phyloP scores from a whole-genome alignment of 2,329 filamentous ascomycete genomes.

The Diaporthe vaccinii region DNA sequence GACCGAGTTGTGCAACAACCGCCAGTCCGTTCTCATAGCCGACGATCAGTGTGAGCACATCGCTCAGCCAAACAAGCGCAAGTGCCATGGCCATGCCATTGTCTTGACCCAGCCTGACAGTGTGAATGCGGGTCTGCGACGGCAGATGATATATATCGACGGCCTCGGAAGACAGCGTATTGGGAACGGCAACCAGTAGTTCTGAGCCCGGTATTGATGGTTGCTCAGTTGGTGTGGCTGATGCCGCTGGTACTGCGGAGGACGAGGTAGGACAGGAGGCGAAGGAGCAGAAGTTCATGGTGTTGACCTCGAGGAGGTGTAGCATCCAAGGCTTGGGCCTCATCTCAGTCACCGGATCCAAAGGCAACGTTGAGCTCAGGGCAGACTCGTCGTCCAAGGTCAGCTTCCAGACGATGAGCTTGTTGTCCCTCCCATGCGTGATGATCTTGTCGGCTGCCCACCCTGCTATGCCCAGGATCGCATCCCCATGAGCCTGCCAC shows the following conservation, averaged over 20 bases:
- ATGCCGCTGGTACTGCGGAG: conserved; percentile 40
- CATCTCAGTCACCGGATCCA: conserved; percentile 68
- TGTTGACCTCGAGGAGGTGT: conserved; percentile 87
- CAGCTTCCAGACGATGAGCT: conserved; percentile 87
- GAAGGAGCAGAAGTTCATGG: conserved; percentile 95
- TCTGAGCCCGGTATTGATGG: conserved; percentile 48
- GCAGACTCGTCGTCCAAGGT: conserved; percentile 69
- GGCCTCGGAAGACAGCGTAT: conserved; percentile 79
- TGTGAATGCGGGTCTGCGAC: conserved; percentile 76
- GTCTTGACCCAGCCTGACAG: conserved; percentile 62
- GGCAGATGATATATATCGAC: conserved; percentile 90
- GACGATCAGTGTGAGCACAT: conserved; percentile 73
- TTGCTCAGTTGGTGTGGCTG: conserved; percentile 36
- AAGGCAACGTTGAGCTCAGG: conserved; percentile 78
- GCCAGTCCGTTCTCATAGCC: conserved; percentile 90
- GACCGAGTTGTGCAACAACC: conserved; percentile 70
- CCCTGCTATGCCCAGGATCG: conserved; percentile 79
- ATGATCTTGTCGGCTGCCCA: conserved; percentile 83
- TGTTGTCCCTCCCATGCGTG: conserved; percentile 94
- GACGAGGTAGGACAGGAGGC: conserved; percentile 65
- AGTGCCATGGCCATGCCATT: conserved; percentile 93
- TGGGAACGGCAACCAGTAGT: conserved; percentile 84
- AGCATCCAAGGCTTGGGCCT: conserved; percentile 85
- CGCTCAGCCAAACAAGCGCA: conserved; percentile 66
- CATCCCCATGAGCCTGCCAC: conserved; percentile 86